Conservation (phyloP, 2,329 filamentous ascomycete genomes). For the Sphaerulina populicola region DNA sequence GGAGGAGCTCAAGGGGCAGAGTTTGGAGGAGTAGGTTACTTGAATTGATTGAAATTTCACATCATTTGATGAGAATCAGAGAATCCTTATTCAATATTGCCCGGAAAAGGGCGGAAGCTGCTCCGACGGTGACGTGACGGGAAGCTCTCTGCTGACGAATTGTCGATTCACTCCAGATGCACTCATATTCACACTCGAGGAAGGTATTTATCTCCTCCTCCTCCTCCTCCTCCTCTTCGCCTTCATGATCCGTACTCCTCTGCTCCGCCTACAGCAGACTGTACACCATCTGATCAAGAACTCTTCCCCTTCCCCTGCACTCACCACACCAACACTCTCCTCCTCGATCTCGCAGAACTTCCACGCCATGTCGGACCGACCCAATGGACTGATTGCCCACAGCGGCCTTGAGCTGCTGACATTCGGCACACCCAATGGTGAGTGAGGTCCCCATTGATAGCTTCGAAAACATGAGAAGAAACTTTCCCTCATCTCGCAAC, state of each 20-base stretch:
- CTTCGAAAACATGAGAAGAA: too few relatives aligned
- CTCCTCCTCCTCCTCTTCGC: slow-evolving; percentile 13
- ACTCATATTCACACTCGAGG: too few relatives aligned
- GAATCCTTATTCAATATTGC: too few relatives aligned
- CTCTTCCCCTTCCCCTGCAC: slow-evolving; percentile 14
- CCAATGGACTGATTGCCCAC: slow-evolving; percentile 52
- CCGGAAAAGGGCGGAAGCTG: not conserved
- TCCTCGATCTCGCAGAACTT: too few relatives aligned
- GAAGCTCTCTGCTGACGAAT: not conserved
- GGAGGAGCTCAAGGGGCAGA: slow-evolving; percentile 13
- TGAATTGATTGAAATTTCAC: too few relatives aligned
- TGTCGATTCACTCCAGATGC: not conserved
- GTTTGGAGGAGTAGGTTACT: too few relatives aligned
- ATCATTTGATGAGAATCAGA: too few relatives aligned
- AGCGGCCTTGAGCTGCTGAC: slow-evolving; percentile 59
- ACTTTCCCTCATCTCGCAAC: too few relatives aligned
- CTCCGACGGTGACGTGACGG: not conserved
- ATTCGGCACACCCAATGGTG: slow-evolving; percentile 42
- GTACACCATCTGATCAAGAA: slow-evolving; percentile 19
- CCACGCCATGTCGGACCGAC: slow-evolving; percentile 31
- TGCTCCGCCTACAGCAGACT: slow-evolving; percentile 25
- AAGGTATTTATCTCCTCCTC: too few relatives aligned
- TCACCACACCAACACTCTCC: slow-evolving; percentile 10
- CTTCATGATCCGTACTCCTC: slow-evolving; percentile 25
- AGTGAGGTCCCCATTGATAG: too few relatives aligned